Percentiles rank a stretch among this genome's conserved stretches.
phyloP scores from a whole-genome alignment of 176 grass and related monocot genomes.

The Avena insularis region DNA sequence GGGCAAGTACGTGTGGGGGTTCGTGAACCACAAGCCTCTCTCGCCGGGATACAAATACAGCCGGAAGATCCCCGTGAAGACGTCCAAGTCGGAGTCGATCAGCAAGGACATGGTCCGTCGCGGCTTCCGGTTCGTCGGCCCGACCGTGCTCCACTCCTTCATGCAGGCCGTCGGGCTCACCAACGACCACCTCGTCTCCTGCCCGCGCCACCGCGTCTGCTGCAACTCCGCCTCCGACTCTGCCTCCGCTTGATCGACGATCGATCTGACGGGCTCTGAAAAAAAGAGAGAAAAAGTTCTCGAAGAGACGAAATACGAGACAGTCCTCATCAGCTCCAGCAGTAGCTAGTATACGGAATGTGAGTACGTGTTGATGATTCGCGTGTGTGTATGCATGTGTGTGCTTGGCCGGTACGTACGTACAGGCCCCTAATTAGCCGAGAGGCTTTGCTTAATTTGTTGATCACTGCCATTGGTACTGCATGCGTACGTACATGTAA shows the following conservation, averaged over 20 bases:
- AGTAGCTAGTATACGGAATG: conserved; percentile 34
- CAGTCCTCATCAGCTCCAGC: not conserved
- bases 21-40: conserved; percentile 87
- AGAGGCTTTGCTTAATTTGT: conserved; percentile 37
- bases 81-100: conserved; percentile 95
- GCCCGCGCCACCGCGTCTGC: conserved; percentile 83
- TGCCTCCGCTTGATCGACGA: not conserved
- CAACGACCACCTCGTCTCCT: conserved; percentile 95
- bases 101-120: conserved; percentile 99
- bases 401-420: conserved; percentile 22
- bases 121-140: conserved; percentile 85
- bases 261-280: too few species aligned
- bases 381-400: not conserved
- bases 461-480: not conserved
- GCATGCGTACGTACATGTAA: not conserved
- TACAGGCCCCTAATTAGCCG: conserved; percentile 34
- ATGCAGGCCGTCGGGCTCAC: conserved; percentile 97
- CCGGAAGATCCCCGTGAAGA: conserved; percentile 96
- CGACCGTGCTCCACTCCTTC: conserved; percentile 92
- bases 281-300: not conserved
- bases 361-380: not conserved
- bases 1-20: conserved; percentile 84
- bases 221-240: not conserved
- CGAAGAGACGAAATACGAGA: conserved; percentile 8
- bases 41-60: conserved; percentile 79